Base-by-base conservation (phyloP, 2,329 filamentous ascomycete species). In the Cladorrhinum sp. region DNA sequence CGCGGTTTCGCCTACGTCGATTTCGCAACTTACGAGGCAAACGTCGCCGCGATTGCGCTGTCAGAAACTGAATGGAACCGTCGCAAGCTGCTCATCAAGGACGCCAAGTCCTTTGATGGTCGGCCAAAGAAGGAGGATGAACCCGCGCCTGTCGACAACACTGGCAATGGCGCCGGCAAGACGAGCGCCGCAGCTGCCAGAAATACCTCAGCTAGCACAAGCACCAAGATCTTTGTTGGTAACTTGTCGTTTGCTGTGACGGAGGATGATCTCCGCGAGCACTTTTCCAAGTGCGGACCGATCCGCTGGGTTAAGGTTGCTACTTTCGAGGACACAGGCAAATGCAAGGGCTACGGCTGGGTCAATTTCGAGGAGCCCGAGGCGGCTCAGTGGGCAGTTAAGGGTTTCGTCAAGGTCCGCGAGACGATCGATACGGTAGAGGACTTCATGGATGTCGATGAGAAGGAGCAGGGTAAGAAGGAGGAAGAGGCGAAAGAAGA, bases 301-400 rank as follows among this genome's bases (percentile, higher is more conserved):
- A 86, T 98, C 64, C 85, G 88, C 57, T 90, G 90, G 78, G 84
- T 92, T 65, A 94, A 96, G 76, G 80, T 98, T 67, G 95, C 95
- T 2, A 96, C 93, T 0, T 99, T 99, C 72, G 91, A 98, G 75
- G 96, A 99, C 74, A 89, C 89, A 20, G 95, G 95, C 49, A 99
- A 98, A 78, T 99, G 95, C 80, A 98, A 98, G 78, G 96, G 95
- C 18, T 99, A 89, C 76, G 95, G 89, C 5, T 99, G 95, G 93
- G 86, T 99, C 63, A 91, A 91, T 64, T 99, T 98, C 75, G 87
- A 88, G 72, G 87, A 92, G 55, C 72, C 93, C 10, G 86, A 90
- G 60, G 84, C 89, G 0, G 92, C 92, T 0, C 85, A 87, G 55
- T 83, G 83, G 69, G 91, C 90, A 2, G 92, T 96, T 66, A 88